phyloP scores from a whole-genome alignment of 495 filamentous ascomycete species.

The Annulohypoxylon moriforme region DNA sequence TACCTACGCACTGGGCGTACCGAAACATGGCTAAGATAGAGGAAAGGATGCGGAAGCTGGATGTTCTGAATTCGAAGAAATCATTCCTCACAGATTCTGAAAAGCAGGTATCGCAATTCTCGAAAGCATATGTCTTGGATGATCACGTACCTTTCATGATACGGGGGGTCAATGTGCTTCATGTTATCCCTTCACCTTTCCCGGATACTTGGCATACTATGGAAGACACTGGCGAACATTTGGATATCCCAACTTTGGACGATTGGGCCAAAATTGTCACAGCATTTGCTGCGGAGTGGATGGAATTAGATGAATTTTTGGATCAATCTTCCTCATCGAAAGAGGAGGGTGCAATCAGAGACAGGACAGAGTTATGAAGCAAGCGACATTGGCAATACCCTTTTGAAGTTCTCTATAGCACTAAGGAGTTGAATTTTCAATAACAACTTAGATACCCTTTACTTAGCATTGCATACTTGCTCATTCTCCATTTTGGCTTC shows the following conservation, averaged over 20 bases:
- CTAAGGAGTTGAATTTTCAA: not conserved
- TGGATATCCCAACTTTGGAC: conserved; percentile 79
- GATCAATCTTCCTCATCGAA: conserved; percentile 23
- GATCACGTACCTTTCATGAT: conserved; percentile 89
- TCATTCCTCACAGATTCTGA: conserved; percentile 62
- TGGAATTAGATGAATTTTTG: conserved; percentile 62
- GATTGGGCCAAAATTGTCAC: conserved; percentile 86
- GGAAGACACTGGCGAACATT: conserved; percentile 82
- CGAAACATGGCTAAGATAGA: conserved; percentile 75
- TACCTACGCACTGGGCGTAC: conserved; percentile 92
- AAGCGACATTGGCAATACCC: not conserved
- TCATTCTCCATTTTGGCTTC: not conserved
- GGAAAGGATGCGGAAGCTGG: conserved; percentile 68
- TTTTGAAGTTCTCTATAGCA: not conserved
- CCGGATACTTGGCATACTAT: conserved; percentile 84
- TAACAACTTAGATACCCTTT: not conserved
- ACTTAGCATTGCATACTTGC: not conserved
- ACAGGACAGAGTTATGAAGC: conserved; percentile 31
- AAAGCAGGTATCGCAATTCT: conserved; percentile 64
- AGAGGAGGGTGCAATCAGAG: conserved; percentile 29
- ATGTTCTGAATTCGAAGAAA: conserved; percentile 50
- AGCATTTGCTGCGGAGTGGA: conserved; percentile 86
- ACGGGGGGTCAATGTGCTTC: conserved; percentile 82
- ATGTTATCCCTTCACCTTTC: conserved; percentile 84
- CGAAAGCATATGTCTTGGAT: conserved; percentile 66